phyloP scores from a whole-genome alignment of 2,329 filamentous ascomycete species.

The Passalora sequoiae region DNA sequence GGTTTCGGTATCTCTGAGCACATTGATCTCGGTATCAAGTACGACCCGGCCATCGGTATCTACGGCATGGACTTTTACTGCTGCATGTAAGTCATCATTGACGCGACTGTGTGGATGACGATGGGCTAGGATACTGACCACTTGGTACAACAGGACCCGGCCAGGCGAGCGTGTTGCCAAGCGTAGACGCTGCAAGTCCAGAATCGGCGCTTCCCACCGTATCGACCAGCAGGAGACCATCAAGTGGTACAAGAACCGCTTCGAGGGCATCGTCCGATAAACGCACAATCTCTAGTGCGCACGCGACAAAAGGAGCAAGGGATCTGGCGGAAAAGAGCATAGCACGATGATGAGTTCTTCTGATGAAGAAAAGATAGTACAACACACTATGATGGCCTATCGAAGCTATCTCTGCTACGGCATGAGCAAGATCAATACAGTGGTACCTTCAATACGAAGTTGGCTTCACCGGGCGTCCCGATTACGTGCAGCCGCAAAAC shows the following conservation, averaged over 20 bases:
- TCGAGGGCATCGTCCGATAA: conserved; percentile 99
- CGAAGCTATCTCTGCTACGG: conserved; percentile 27
- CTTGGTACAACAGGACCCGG: conserved; percentile 62
- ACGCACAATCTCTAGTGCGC: conserved; percentile 33
- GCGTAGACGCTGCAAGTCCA: conserved; percentile 83
- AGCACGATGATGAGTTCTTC: conserved; percentile 17
- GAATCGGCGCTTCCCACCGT: conserved; percentile 80
- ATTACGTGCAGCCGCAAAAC: conserved; percentile 31
- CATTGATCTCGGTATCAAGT: conserved; percentile 99
- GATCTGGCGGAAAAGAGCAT: conserved; percentile 25
- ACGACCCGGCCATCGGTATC: conserved; percentile 96
- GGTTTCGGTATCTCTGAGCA: conserved; percentile 99
- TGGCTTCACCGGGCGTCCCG: conserved; percentile 11
- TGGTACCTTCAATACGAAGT: conserved; percentile 30
- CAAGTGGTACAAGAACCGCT: conserved; percentile 96
- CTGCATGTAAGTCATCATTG: conserved; percentile 81
- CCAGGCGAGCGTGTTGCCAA: conserved; percentile 96
- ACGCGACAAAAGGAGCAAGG: conserved; percentile 20
- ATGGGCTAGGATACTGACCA: too few species aligned
- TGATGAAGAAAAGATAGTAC: conserved; percentile 22
- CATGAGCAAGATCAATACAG: conserved; percentile 36
- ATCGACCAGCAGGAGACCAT: conserved; percentile 94
- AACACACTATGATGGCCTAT: conserved; percentile 34
- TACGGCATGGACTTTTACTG: conserved; percentile 99
- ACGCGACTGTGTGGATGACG: too few species aligned